Conservation (phyloP, 1,284 basidiomycete species). For the Pisolithus thermaeus region DNA sequence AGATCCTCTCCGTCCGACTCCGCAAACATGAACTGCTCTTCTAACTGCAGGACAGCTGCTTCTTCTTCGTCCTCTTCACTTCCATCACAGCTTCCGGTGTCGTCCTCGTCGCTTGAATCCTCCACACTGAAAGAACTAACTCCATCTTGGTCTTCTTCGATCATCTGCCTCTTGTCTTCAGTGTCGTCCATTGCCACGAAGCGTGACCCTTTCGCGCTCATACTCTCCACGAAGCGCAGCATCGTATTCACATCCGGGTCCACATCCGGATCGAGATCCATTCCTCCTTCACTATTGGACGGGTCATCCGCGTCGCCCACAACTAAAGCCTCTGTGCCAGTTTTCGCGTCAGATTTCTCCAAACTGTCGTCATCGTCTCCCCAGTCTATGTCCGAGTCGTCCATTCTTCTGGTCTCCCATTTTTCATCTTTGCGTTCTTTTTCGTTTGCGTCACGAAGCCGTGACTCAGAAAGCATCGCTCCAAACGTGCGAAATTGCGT, state of each 20-base stretch:
- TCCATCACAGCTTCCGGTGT: slow-evolving; percentile 21
- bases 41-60: slow-evolving; percentile 14
- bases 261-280: slow-evolving; percentile 57
- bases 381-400: slow-evolving; percentile 72
- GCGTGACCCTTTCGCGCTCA: slow-evolving; percentile 41
- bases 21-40: slow-evolving; percentile 20
- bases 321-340: slow-evolving; percentile 20
- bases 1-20: slow-evolving; percentile 16
- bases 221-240: slow-evolving; percentile 49
- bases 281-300: slow-evolving; percentile 38
- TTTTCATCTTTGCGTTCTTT: slow-evolving; percentile 32
- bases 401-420: slow-evolving; percentile 47
- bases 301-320: slow-evolving; percentile 29
- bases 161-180: slow-evolving; percentile 47
- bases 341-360: slow-evolving; percentile 8
- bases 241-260: slow-evolving; percentile 45
- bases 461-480: slow-evolving; percentile 51
- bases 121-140: slow-evolving; percentile 13
- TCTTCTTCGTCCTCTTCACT: slow-evolving; percentile 20
- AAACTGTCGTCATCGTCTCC: slow-evolving; percentile 44
- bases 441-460: slow-evolving; percentile 34
- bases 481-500: slow-evolving; percentile 45
- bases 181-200: slow-evolving; percentile 66
- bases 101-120: slow-evolving; percentile 28
- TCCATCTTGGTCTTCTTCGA: slow-evolving; percentile 44